phyloP scores from a whole-genome alignment of 2,329 filamentous ascomycete species.

The Coniochaeta ligniaria region DNA sequence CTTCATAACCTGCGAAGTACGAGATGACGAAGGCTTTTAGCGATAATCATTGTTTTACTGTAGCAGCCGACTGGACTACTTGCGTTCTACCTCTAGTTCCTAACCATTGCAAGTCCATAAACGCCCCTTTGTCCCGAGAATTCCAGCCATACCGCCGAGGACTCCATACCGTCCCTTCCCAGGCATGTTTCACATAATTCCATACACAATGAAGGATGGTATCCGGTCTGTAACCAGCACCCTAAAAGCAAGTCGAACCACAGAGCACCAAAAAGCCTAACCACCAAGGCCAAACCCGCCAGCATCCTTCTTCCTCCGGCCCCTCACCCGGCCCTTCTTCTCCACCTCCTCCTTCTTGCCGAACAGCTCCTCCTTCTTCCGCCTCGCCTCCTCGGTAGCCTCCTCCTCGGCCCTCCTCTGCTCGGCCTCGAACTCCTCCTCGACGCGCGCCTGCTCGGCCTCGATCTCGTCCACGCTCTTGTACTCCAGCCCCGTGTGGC shows the following conservation, averaged over 20 bases:
- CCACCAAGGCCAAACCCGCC: neutral
- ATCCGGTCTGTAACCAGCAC: neutral
- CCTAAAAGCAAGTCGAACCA: neutral
- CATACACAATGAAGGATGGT: neutral
- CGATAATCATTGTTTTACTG: neutral
- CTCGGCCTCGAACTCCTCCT: constrained; percentile 36
- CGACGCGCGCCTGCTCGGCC: constrained; percentile 38
- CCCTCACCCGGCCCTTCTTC: constrained; percentile 8
- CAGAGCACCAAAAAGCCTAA: neutral
- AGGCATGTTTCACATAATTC: neutral
- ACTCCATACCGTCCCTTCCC: neutral
- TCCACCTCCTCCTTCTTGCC: constrained; percentile 24
- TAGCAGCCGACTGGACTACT: neutral
- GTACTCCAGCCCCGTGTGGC: constrained; percentile 44
- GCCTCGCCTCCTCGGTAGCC: constrained; percentile 37
- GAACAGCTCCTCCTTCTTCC: constrained; percentile 42
- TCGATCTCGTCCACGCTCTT: constrained; percentile 48
- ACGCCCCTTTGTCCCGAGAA: neutral
- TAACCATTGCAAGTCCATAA: neutral
- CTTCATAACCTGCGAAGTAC: neutral
- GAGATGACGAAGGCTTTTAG: too few species aligned
- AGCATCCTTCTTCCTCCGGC: constrained; percentile 5
- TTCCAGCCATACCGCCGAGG: neutral
- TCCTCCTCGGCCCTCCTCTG: constrained; percentile 39
- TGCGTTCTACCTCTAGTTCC: neutral